Base-by-base conservation (phyloP, 106 monocot genomes). In the Acorus gramineus region DNA sequence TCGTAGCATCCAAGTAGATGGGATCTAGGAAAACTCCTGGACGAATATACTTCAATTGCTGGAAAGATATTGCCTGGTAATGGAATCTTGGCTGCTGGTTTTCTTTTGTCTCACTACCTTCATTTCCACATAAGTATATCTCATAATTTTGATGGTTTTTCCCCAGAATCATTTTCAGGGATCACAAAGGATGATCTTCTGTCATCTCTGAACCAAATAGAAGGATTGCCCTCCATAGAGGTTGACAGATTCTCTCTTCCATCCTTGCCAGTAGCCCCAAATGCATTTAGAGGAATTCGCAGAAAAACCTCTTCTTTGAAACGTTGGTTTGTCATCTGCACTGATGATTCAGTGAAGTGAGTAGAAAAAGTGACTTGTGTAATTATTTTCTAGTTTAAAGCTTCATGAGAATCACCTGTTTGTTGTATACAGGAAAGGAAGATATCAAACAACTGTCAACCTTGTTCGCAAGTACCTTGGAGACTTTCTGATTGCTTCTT, bases 381-480 rank as follows among this genome's bases (percentile, higher is more conserved):
- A 28, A 28, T 28, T 28, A 4, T 68, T 8, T 62, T 2, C 48
- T 11, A 62, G 6, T 45, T 13, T 9, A 53, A 46, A 10, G 44
- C 60, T 59, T 57, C 43, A 42, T 5, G 45, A 49, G 8, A 46
- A 42, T 78, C 53, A 8, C 55, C 8, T 77, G 53, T 63, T 55
- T n/a, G 58, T 56, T 47, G 48, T 46, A 57, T 84, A 43, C 71
- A 91, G 96, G 71, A 81, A 74, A 68, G 98, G 98, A 57, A 80
- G 53, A 59, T 86, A 88, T 57, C 62, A 53, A 57, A 68, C 72
- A 55, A 74, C 57, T 73, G 67, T 56, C 47, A 92, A 81, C 63
- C 78, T 91, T 77, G 76, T 91, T 55, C 82, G 98, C 48, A 98
- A 92, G 77, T 98, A 98, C 72, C 83, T 98, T 67, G 91, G 91